A percentile compares a stretch with the other conserved stretches of the same genome.
phyloP scores from a whole-genome alignment of 139 green algal species.

The Chlorella sp. region DNA sequence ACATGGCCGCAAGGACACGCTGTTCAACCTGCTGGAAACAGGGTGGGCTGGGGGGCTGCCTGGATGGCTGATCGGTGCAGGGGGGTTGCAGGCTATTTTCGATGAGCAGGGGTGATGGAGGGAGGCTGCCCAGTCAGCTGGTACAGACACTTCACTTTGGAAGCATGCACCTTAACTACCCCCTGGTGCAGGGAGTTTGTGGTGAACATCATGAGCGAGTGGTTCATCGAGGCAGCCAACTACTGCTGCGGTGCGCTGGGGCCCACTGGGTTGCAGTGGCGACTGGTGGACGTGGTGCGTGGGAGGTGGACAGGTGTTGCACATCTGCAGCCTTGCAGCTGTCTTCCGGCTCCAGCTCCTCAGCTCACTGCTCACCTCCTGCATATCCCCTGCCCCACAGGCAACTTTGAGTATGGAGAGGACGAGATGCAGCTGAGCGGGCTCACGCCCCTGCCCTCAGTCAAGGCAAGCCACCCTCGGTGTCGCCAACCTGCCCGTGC shows the following conservation, averaged over 20 bases:
- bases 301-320: too few relatives aligned
- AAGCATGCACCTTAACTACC: neutral
- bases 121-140: too few relatives aligned
- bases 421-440: conserved; percentile 86
- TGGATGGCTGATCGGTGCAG: neutral
- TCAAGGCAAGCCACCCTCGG: conserved; percentile 39
- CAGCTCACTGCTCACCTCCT: neutral
- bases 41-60: conserved; percentile 43
- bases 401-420: conserved; percentile 74
- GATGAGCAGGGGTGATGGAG: too few relatives aligned
- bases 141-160: neutral
- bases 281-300: too few relatives aligned
- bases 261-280: too few relatives aligned
- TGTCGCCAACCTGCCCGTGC: neutral
- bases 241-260: conserved; percentile 85
- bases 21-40: conserved; percentile 92
- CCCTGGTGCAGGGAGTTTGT: conserved; percentile 81
- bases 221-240: conserved; percentile 96
- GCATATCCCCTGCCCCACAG: neutral
- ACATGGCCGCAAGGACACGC: conserved; percentile 86
- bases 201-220: conserved; percentile 95
- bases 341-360: too few relatives aligned
- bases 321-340: too few relatives aligned
- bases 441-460: conserved; percentile 78
- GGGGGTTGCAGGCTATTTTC: too few relatives aligned